Base-by-base conservation (phyloP, 805 yeast genomes). In the Torulaspora microellipsoides region DNA sequence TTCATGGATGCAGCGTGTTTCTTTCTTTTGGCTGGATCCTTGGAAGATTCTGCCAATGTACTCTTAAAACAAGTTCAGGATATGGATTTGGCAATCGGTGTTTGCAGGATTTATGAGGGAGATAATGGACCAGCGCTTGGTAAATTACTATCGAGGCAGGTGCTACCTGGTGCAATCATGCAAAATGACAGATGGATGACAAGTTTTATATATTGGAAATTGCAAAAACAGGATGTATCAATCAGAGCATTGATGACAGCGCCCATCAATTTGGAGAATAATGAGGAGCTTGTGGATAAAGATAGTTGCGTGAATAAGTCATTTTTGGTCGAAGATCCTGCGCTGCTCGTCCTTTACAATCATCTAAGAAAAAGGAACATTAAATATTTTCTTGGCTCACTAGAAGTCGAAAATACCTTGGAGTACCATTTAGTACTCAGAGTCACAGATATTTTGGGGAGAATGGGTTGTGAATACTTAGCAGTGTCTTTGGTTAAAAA, bases 381-480 rank as follows among this genome's bases (percentile, higher is more conserved):
- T 31, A 71, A 68, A 31, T 77, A 79, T 43, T 68, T 75, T 35
- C 59, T 70, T 43, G 84, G 81, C 1, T 70, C 81, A 0, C 41
- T 68, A 20, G 60, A 57, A 29, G 53, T 71, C 4, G 68, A 71
- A 7, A 62, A 78, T 8, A 65, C 51, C 9, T 42, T 57, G 4
- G 97, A 91, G 55, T 78, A 76, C 43, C 68, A 72, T 4, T 81
- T 83, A 55, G 73, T 89, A 12, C 55, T 77, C 10, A 77, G 80
- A 49, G 83, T 82, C 7, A 73, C 85, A 7, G 68, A 74, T 30
- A 82, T 88, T 48, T 85, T 88, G 56, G 72, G 78, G 12, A 71
- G 95, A 45, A 87, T 90, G 96, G 98, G 98, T 0, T 90, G 98
- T 65, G 95, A 90, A 55, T 77, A 80, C 47, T 62, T 91, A 33